Evolutionary conservation across 768 basidiomycete genomes (phyloP), one percentile per base, ranked within the genome.

Genomic region (Termitomyces sp.): DNA sequence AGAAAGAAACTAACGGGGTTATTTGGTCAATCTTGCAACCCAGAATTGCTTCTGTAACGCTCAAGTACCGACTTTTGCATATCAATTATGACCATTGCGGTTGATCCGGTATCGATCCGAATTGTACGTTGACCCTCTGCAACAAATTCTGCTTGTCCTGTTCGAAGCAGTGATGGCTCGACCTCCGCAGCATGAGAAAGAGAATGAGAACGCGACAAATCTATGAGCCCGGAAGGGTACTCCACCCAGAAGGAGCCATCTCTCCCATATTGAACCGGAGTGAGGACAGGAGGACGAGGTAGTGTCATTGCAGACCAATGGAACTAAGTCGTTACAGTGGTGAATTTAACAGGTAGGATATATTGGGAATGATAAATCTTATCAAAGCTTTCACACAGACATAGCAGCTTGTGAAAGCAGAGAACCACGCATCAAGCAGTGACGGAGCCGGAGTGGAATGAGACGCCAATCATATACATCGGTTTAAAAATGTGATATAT

Each of bases 41-140:
- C 16, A 43, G 9, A 32, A 21, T 7, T 30, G 45, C 25, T 28
- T 44, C 46, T n/a, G 42, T 43, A 10, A 53, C 21, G 37, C 17
- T 27, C 3, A n/a, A 6, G 17, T 14, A 59, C 75, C 57, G 63
- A 86, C 86, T 87, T 88, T 66, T 88, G 86, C 87, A 88, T 88
- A 63, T 87, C 86, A 50, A 87, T 77, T 19, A 88, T 73, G n/a
- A 86, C 79, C 53, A 82, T 67, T 10, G 85, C 86, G 17, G 76
- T 79, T 47, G 72, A 68, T 30, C 75, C 68, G 34, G 73, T 76
- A 61, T 80, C 73, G 27, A 86, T 69, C 49, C 85, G 73, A 46
- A 86, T 68, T 19, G 68, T 72, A 23, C 83, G 74, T 21, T 76
- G 74, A 17, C 79, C 78, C 56, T 82, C 74, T 4, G 83, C 84